phyloP scores from a whole-genome alignment of 768 basidiomycete genomes.

The Agaricus blazei region DNA sequence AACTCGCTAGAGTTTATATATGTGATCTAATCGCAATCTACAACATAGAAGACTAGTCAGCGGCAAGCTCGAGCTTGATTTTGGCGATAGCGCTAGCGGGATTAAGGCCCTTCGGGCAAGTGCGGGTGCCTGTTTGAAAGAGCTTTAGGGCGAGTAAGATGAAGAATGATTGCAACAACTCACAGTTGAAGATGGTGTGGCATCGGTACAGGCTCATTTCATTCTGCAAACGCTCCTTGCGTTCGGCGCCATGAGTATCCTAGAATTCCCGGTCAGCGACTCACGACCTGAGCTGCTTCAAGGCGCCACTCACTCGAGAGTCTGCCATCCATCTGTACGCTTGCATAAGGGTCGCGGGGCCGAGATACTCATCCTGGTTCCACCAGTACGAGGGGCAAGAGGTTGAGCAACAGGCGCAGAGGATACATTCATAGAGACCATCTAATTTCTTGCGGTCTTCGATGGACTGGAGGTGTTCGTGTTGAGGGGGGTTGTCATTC shows the following conservation, averaged over 20 bases:
- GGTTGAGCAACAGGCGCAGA: conserved; percentile 96
- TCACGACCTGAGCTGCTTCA: not conserved
- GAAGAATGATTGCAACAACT: conserved; percentile 16
- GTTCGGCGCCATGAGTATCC: conserved; percentile 73
- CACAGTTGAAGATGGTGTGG: conserved; percentile 98
- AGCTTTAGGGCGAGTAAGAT: not conserved
- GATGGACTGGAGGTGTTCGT: conserved; percentile 84
- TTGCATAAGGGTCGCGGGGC: conserved; percentile 94
- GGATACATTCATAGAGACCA: conserved; percentile 96
- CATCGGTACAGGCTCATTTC: conserved; percentile 95
- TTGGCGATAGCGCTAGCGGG: conserved; percentile 88
- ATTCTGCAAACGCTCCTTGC: conserved; percentile 93
- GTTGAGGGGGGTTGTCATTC: conserved; percentile 84
- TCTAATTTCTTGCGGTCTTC: conserved; percentile 95
- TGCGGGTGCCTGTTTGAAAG: conserved; percentile 61
- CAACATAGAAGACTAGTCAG: conserved; percentile 35
- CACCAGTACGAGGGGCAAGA: conserved; percentile 99
- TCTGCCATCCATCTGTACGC: conserved; percentile 99
- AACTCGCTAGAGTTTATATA: not conserved
- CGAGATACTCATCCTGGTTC: conserved; percentile 98
- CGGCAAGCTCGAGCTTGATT: conserved; percentile 87
- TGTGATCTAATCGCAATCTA: not conserved
- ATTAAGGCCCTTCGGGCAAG: conserved; percentile 97
- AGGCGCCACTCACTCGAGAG: conserved; percentile 60
- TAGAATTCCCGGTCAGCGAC: conserved; percentile 19